Base-by-base conservation (phyloP, 2,329 filamentous ascomycete species). In the Verticillium klebahnii region DNA sequence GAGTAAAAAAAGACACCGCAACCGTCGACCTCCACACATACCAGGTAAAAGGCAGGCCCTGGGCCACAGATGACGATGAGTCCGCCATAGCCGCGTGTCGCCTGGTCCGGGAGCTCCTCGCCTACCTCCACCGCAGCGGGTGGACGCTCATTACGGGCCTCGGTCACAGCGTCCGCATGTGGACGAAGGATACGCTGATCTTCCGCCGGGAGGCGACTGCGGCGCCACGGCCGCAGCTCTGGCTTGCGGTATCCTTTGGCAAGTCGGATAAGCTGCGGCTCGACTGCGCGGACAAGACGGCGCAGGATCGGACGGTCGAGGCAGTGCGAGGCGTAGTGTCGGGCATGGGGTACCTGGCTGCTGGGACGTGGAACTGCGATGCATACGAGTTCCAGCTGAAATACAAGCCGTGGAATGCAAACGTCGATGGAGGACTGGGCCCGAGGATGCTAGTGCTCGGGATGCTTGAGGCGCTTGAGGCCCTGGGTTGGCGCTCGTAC, bases 331-430 rank as follows among this genome's bases (percentile, higher is more conserved):
- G 19, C n/a, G 50, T 59, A 6, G 25, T 59, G 32, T 29, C 63
- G 54, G 55, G 29, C 36, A 14, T 65, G 56, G 64, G 60, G 19
- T 58, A 39, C 19, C 63, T 65, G 58, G 45, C 62, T 15, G 60
- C 63, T 39, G 65, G 67, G 2, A 58, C 64, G 17, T 66, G 64
- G 63, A 63, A 60, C 19, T 57, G 65, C 40, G 66, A 67, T 25
- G 65, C 63, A 40, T 68, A 62, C 39, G 67, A 67, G 61, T 67
- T 68, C 62, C 61, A 61, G 59, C 61, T 69, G 31, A 64, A 65
- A 57, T 62, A 65, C 5, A 56, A 36, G 17, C 66, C 67, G 25
- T 70, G 68, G 67, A 31, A 36, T 15, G 60, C 63, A 5, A 52
- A 58, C 12, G 63, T 62, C 1, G 64, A 64, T 55, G 62, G 52